A percentile compares a stretch with the other conserved stretches of the same genome.
Conservation (phyloP, 176 grass and related monocot species). For the sorghum (Sorghum bicolor) region DNA sequence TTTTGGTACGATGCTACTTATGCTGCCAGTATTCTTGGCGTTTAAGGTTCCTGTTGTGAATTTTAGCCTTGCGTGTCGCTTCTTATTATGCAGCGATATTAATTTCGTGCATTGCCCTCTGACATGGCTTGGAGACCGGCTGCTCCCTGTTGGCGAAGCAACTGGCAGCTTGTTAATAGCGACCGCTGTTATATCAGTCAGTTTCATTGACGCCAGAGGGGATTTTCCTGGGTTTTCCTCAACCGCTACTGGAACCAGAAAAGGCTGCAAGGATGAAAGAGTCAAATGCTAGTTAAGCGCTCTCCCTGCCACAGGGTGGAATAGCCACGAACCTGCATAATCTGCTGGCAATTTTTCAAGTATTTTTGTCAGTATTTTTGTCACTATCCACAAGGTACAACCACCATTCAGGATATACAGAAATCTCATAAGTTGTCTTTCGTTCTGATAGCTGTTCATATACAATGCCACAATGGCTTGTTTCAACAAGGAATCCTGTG, state of each 20-base stretch:
- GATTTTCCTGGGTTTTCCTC: no score
- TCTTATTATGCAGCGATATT: no score
- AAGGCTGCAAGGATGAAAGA: no score
- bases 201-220: no score
- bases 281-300: no score
- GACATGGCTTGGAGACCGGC: not conserved
- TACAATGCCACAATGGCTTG: not conserved
- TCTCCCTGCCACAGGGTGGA: no score
- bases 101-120: not conserved
- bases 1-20: slow-evolving; percentile 7
- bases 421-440: not conserved
- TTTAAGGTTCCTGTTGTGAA: not conserved
- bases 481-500: not conserved
- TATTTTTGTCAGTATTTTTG: not conserved
- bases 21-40: not conserved
- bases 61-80: not conserved
- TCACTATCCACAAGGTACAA: not conserved
- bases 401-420: not conserved
- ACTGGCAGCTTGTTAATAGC: not conserved
- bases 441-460: not conserved
- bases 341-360: not conserved
- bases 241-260: no score
- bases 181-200: not conserved
- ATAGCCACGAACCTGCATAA: not conserved
- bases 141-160: not conserved